phyloP scores from a whole-genome alignment of 2,329 filamentous ascomycete species.

The Colletotrichum lindemuthianum region DNA sequence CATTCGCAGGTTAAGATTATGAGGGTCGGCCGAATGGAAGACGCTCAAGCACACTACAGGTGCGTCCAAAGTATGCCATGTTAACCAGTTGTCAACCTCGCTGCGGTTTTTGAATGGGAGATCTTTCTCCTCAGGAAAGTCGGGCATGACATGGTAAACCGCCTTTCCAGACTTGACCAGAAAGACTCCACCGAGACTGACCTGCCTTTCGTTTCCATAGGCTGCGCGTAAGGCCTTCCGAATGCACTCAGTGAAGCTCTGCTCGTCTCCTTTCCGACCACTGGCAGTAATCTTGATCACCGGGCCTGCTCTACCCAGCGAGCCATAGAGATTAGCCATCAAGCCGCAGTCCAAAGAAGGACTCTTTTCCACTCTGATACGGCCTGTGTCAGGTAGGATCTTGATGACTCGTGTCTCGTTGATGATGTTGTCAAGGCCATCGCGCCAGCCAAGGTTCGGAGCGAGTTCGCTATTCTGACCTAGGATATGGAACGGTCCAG shows the following conservation, averaged over 20 bases:
- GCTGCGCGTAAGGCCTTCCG: constrained; percentile 41
- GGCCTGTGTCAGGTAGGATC: constrained; percentile 38
- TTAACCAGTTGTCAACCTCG: constrained; percentile 50
- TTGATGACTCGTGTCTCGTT: constrained; percentile 45
- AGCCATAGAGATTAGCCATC: constrained; percentile 56
- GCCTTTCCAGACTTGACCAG: constrained; percentile 49
- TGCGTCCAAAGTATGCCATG: constrained; percentile 48
- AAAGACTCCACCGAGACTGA: constrained; percentile 55
- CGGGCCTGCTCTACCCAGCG: constrained; percentile 44
- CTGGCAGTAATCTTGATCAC: constrained; percentile 49
- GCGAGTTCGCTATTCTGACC: constrained; percentile 55
- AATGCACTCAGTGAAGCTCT: constrained; percentile 48
- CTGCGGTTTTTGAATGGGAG: constrained; percentile 42
- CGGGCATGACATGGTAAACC: constrained; percentile 56
- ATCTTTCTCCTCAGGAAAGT: constrained; percentile 47
- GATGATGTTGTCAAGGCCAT: constrained; percentile 35
- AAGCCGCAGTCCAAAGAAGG: constrained; percentile 48
- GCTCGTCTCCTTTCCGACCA: constrained; percentile 38
- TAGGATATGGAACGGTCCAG: constrained; percentile 52
- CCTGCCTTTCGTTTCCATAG: constrained; percentile 45
- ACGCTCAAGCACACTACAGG: constrained; percentile 53
- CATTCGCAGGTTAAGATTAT: constrained; percentile 50
- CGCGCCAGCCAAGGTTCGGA: constrained; percentile 48
- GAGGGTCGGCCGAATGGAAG: constrained; percentile 53
- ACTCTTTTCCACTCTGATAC: constrained; percentile 38